These are phyloP conservation scores for Leccinum uliginosum DNA, from an alignment of 768 basidiomycete genomes.

Conservation along the genomic window DNA sequence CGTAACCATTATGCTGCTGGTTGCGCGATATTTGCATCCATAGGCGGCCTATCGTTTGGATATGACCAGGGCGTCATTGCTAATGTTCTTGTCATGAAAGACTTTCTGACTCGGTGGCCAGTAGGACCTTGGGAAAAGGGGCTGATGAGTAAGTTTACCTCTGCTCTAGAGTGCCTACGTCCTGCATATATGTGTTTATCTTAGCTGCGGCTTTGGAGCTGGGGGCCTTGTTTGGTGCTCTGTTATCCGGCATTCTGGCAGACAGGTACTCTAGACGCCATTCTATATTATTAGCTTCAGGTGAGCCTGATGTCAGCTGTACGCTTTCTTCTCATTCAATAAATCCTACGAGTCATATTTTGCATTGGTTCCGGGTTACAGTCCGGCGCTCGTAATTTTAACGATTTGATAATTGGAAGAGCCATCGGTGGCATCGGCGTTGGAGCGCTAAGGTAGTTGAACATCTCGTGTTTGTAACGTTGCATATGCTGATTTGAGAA, in stretches of 20 bases:
- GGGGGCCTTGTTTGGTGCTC: constrained; percentile 73
- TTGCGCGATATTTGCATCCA: constrained; percentile 71
- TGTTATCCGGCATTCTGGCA: constrained; percentile 61
- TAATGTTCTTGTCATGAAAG: constrained; percentile 79
- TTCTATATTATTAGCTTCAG: constrained; percentile 64
- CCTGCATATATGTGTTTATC: neutral
- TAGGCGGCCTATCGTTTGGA: constrained; percentile 76
- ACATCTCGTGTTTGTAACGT: constrained; percentile 8
- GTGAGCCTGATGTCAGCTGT: constrained; percentile 35
- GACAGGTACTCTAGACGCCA: constrained; percentile 64
- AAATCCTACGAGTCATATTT: constrained; percentile 51
- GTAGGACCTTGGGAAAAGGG: constrained; percentile 71
- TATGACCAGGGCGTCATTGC: constrained; percentile 87
- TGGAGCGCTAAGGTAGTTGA: constrained; percentile 59
- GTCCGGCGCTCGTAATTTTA: constrained; percentile 50
- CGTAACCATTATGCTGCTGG: constrained; percentile 62
- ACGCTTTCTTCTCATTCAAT: neutral
- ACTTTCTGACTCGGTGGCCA: constrained; percentile 67
- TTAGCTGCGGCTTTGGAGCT: constrained; percentile 75
- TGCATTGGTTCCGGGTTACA: constrained; percentile 71
- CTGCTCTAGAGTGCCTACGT: neutral
- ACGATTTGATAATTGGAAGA: constrained; percentile 62
- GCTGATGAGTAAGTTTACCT: constrained; percentile 57
- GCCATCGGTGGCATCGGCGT: constrained; percentile 77
- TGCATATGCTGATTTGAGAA: constrained; percentile 23